phyloP scores from a whole-genome alignment of 2,329 filamentous ascomycete species.

The Albifimbria verrucaria region DNA sequence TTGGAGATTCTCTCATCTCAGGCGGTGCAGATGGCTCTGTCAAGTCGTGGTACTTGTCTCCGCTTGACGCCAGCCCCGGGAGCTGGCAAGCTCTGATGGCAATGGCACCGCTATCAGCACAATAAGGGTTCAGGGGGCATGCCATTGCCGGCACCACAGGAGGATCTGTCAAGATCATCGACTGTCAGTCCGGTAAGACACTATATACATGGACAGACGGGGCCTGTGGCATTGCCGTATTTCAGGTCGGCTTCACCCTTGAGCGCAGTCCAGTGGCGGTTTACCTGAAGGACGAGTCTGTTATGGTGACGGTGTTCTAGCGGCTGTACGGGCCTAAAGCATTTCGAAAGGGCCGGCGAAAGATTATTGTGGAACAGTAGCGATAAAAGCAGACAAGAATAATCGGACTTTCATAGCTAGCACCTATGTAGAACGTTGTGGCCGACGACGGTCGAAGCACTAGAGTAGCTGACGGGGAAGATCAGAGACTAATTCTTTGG shows the following conservation, averaged over 20 bases:
- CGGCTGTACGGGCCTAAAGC: not conserved
- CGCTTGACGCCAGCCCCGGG: not conserved
- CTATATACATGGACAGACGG: not conserved
- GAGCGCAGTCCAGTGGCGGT: not conserved
- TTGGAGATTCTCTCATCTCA: not conserved
- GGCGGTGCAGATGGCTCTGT: not conserved
- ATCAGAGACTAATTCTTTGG: no score
- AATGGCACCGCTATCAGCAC: not conserved
- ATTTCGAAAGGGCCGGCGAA: not conserved
- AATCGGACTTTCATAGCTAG: not conserved
- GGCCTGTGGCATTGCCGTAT: not conserved
- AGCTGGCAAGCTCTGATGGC: not conserved
- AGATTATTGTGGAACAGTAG: not conserved
- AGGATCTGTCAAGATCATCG: not conserved
- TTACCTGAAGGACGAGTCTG: not conserved
- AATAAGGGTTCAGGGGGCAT: not conserved
- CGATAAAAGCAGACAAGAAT: not conserved
- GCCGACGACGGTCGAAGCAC: not conserved
- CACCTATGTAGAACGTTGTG: not conserved
- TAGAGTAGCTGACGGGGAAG: no score
- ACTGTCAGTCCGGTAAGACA: not conserved
- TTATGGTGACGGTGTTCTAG: not conserved
- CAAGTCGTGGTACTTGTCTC: not conserved
- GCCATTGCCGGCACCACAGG: not conserved
- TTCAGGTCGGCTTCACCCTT: not conserved